Percentiles rank a stretch among this genome's conserved stretches.
Conservation (phyloP, 2,329 filamentous ascomycete genomes). For the Sclerotinia borealis region DNA sequence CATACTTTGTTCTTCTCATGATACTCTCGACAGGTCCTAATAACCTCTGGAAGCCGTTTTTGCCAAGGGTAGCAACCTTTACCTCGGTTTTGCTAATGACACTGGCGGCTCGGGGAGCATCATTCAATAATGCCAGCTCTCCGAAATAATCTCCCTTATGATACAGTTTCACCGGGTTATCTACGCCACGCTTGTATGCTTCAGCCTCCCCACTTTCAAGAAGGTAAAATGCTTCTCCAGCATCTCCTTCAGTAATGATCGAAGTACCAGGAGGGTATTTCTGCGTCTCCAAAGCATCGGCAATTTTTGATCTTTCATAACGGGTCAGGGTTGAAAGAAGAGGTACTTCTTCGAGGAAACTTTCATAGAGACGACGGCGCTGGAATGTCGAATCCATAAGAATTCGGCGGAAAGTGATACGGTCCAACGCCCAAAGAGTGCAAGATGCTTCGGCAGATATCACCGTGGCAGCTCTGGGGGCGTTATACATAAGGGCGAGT, state of each 20-base stretch:
- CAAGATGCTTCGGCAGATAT: conserved; percentile 72
- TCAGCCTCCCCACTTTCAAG: conserved; percentile 83
- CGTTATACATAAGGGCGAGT: conserved; percentile 97
- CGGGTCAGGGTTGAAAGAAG: conserved; percentile 75
- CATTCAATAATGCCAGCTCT: conserved; percentile 87
- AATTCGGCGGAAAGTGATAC: conserved; percentile 93
- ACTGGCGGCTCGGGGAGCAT: conserved; percentile 86
- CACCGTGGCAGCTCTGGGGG: conserved; percentile 89
- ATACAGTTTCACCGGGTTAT: conserved; percentile 71
- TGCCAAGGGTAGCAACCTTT: conserved; percentile 87
- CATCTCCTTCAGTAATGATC: conserved; percentile 89
- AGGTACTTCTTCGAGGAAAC: conserved; percentile 89
- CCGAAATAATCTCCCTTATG: conserved; percentile 95
- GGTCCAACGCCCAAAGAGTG: conserved; percentile 89
- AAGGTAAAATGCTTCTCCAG: conserved; percentile 85
- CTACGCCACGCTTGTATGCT: conserved; percentile 71
- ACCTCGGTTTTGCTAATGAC: conserved; percentile 79
- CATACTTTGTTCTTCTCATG: conserved; percentile 69
- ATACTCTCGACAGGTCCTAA: conserved; percentile 91
- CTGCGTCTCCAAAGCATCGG: conserved; percentile 86
- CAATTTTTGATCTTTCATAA: conserved; percentile 96
- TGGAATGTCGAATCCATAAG: conserved; percentile 98
- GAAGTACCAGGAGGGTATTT: conserved; percentile 74
- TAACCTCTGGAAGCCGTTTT: conserved; percentile 89
- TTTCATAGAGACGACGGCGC: conserved; percentile 93